phyloP scores from a whole-genome alignment of 2,329 filamentous ascomycete species.

The Penicillium sp. region DNA sequence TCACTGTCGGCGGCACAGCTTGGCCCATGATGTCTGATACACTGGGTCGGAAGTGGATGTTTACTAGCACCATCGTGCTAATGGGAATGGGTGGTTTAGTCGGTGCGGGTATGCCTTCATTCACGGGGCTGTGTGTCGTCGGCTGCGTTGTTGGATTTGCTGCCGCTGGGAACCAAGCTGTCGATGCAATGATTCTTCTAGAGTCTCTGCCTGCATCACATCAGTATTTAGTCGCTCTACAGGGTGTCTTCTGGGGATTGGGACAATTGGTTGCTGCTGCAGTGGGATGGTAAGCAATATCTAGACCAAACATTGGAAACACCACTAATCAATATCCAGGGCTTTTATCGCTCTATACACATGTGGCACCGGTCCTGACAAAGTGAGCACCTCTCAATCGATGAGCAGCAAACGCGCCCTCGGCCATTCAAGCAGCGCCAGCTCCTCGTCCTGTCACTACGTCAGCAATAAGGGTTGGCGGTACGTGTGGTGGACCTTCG shows the following conservation, averaged over 20 bases:
- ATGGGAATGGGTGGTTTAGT: constrained; percentile 23
- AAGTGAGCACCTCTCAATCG: constrained; percentile 13
- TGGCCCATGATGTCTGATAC: constrained; percentile 24
- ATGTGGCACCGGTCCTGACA: constrained; percentile 25
- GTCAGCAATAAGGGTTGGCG: constrained; percentile 26
- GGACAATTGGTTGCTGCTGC: constrained; percentile 20
- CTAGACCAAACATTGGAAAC: not conserved
- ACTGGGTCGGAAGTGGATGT: constrained; percentile 22
- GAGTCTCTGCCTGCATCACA: constrained; percentile 23
- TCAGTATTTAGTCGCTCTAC: constrained; percentile 20
- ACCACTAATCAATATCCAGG: constrained; percentile 11
- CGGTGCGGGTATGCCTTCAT: constrained; percentile 23
- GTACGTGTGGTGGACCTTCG: constrained; percentile 27
- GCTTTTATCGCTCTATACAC: constrained; percentile 23
- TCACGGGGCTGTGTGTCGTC: constrained; percentile 28
- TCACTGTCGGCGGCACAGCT: constrained; percentile 15
- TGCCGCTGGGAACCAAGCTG: constrained; percentile 18
- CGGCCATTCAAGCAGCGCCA: not conserved
- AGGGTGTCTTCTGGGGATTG: constrained; percentile 20
- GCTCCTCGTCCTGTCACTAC: constrained; percentile 19
- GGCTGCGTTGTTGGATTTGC: constrained; percentile 22
- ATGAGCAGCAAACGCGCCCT: constrained; percentile 4
- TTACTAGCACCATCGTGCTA: constrained; percentile 21
- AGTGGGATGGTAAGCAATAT: constrained; percentile 18
- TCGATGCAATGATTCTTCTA: constrained; percentile 19